Evolutionary conservation across 768 basidiomycete genomes (phyloP), one percentile per base, ranked within the genome.

Genomic region (Auricularia cornea): DNA sequence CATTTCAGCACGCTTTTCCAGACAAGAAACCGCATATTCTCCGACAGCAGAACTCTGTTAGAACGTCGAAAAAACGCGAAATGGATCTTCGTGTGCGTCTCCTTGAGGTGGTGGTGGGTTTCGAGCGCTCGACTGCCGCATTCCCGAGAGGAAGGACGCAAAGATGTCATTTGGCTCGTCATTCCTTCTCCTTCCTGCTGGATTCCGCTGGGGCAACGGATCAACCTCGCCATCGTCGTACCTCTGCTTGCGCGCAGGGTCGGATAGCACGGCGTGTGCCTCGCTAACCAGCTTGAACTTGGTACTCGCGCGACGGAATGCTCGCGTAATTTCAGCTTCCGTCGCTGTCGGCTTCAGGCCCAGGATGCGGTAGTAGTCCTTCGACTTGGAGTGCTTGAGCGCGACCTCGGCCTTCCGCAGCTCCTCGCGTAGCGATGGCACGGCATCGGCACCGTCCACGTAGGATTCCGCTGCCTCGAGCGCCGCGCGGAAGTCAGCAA

Each of bases 261-360:
- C 93, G 0, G 90, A 92, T 2, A 94, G 84, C 3, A 94, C 88
- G 11, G 84, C 83, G 66, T 94, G 81, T 2, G 91, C 90, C 73
- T 94, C 93, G 1, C 80, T 84, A 31, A 92, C 87, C n/a, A 93
- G 81, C 74, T 98, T 97, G 84, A 98, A 98, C 68, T 92, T 90
- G 71, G 93, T 74, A 69, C 88, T 90, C 75, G 93, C 90, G 68
- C 86, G 81, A 64, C 94, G 81, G 74, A 97, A 98, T 33, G 83
- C 95, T 76, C 94, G 96, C 80, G 91, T 94, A 68, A 97, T 88
- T 30, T 94, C 92, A 3, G 68, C 60, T 28, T 90, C 89, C 1
- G 75, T 77, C 16, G 14, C 23, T 59, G 3, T 56, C n/a, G 33
- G 48, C 16, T 6, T 38, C 69, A 18, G 56, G 72, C 78, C 80